Base-by-base conservation (phyloP, 371 early-diverging fungal genomes). In the Rhizopus sp. region DNA sequence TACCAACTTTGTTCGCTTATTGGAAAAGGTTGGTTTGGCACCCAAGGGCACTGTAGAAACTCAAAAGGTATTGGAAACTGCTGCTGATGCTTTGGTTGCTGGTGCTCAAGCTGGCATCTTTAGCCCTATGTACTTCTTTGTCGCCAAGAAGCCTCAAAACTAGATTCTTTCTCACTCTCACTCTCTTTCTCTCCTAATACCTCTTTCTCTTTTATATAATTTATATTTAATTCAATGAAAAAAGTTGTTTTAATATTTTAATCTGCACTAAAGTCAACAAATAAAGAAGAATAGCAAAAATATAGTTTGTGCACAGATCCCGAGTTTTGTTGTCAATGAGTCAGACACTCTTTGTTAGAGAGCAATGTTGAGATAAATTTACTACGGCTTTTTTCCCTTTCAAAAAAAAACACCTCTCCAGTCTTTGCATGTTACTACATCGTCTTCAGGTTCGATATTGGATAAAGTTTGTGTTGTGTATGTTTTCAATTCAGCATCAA, bases 71-170 rank as follows among this genome's bases (percentile, higher is more conserved):
- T 77, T 96, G 57, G 84, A 88, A 64, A 80, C 80, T 4, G 96
- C 93, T 41, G 89, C 91, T 8, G 91, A 91, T 77, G 78, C 84
- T 57, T 73, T 95, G 15, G 88, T 92, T 35, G 82, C 74, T 42
- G 94, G 92, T 56, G 95, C 88, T 23, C 77, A 79, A 62, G 57
- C 82, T 58, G 81, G 86, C 51, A 72, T 96, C 52, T 94, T 94
- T 60, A 94, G 95, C 13, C 96, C 96, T 63, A 95, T 95, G 95
- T 94, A 88, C 81, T 87, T 90, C 77, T 91, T 94, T 68, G 88
- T 92, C 53, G 95, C 89, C 50, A 83, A 88, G 62, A 96, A 96
- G 78, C 96, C 96, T 23, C 47, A 64, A 39, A 30, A 57, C 23
- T 51, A 35, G 44, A 54, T 16, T n/a, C 45, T 12, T 17, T 23